Evolutionary conservation across 2,329 filamentous ascomycete species (phyloP).

Genomic region (Diaporthe ampelina): DNA sequence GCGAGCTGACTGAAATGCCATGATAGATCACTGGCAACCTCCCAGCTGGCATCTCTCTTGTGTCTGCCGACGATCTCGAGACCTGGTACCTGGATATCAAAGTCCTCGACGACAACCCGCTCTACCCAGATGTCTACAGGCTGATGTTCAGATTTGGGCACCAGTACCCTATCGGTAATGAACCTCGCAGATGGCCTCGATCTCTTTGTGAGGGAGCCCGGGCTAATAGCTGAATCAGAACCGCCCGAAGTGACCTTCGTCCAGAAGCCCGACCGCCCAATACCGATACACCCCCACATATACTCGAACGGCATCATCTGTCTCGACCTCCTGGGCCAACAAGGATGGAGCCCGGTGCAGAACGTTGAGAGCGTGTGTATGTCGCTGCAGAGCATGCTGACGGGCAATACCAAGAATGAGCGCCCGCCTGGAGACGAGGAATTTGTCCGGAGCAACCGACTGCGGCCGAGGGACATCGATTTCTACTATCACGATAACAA

Average conservation of each 20-base stretch:
- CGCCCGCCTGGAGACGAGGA: conserved; percentile 90
- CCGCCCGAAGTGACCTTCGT: conserved; percentile 95
- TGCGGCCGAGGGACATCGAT: conserved; percentile 87
- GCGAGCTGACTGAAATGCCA: conserved; percentile 21
- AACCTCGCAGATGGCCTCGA: conserved; percentile 11
- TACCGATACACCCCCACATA: conserved; percentile 97
- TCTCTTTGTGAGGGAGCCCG: background rate
- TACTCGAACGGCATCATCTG: conserved; percentile 99
- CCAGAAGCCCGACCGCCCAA: conserved; percentile 72
- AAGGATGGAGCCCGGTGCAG: conserved; percentile 96
- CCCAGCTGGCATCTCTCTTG: conserved; percentile 81
- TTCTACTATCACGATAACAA: conserved; percentile 95
- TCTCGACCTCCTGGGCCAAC: conserved; percentile 87
- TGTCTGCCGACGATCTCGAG: conserved; percentile 84
- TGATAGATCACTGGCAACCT: conserved; percentile 68
- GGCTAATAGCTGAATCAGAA: conserved; percentile 66
- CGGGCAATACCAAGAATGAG: conserved; percentile 92
- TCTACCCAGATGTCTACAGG: conserved; percentile 85
- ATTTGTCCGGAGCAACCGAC: conserved; percentile 85
- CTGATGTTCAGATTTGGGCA: conserved; percentile 88
- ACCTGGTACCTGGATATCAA: conserved; percentile 94
- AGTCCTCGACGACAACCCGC: conserved; percentile 90
- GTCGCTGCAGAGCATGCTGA: conserved; percentile 98
- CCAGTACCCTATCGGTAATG: conserved; percentile 90
- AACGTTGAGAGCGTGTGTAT: conserved; percentile 98